A percentile compares a stretch with the other conserved stretches of the same genome.
Conservation (phyloP, 768 basidiomycete genomes). For the Agaricus blazei region DNA sequence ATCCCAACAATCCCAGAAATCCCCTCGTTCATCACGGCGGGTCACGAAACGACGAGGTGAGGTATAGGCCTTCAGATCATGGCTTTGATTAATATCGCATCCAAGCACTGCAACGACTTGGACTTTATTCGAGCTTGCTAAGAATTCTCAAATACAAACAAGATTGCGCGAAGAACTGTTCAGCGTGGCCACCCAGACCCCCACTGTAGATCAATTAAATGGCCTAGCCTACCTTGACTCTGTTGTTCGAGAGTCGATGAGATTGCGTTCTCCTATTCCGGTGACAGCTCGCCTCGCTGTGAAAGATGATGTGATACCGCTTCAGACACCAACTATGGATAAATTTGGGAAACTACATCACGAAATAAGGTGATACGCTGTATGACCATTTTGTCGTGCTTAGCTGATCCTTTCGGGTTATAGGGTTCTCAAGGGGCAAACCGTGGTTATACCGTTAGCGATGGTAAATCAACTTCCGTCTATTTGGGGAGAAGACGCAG, state of each 20-base stretch:
- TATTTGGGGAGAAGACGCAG: slow-evolving; percentile 61
- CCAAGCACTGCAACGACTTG: slow-evolving; percentile 44
- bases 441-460: slow-evolving; percentile 44
- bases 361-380: slow-evolving; percentile 26
- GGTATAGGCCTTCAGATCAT: background rate
- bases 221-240: slow-evolving; percentile 66
- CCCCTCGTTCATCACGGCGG: slow-evolving; percentile 56
- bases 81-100: no score
- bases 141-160: slow-evolving; percentile 41
- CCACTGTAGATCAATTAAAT: slow-evolving; percentile 66
- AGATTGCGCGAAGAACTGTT: slow-evolving; percentile 58
- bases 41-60: slow-evolving; percentile 54
- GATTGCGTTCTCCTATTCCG: slow-evolving; percentile 49
- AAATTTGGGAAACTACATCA: slow-evolving; percentile 34
- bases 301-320: slow-evolving; percentile 49
- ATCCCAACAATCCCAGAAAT: slow-evolving; percentile 37
- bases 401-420: background rate
- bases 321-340: slow-evolving; percentile 41
- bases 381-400: background rate
- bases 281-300: slow-evolving; percentile 36
- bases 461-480: slow-evolving; percentile 45
- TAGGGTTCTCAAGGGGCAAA: slow-evolving; percentile 41
- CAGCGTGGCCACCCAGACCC: slow-evolving; percentile 45
- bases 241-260: slow-evolving; percentile 55
- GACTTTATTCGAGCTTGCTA: slow-evolving; percentile 52